Conservation (phyloP, 192 early-diverging fungal species). For the Gamsiella multidivaricata region DNA sequence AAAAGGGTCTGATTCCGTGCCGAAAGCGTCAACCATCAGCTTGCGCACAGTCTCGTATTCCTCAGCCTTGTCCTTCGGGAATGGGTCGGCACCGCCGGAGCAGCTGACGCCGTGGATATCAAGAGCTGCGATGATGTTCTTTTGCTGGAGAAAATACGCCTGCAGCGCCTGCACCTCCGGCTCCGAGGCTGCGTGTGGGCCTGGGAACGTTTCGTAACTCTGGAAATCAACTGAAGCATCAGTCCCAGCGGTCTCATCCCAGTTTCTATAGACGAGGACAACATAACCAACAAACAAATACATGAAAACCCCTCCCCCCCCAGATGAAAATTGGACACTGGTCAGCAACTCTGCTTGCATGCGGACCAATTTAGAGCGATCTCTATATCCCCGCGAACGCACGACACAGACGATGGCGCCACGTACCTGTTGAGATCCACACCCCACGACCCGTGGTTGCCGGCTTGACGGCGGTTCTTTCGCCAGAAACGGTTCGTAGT, state of each 20-base stretch:
- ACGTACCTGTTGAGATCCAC: constrained; percentile 64
- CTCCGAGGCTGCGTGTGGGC: constrained; percentile 52
- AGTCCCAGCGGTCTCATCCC: constrained; percentile 54
- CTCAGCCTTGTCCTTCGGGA: constrained; percentile 58
- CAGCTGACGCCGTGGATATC: constrained; percentile 70
- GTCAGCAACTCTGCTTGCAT: too few relatives aligned
- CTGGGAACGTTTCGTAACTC: constrained; percentile 47
- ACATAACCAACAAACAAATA: neutral
- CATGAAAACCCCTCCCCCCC: too few relatives aligned
- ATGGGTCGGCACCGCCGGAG: too few relatives aligned
- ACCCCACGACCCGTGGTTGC: constrained; percentile 32
- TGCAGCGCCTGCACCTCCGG: constrained; percentile 59
- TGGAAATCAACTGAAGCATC: constrained; percentile 44
- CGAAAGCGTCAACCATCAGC: too few relatives aligned
- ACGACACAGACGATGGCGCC: too few relatives aligned
- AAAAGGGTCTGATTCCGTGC: too few relatives aligned
- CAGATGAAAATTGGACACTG: too few relatives aligned
- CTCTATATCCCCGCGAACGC: too few relatives aligned
- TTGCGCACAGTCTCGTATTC: constrained; percentile 47
- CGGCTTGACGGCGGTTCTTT: constrained; percentile 60
- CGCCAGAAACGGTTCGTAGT: constrained; percentile 62
- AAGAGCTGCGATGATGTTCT: constrained; percentile 62
- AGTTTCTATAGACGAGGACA: constrained; percentile 36
- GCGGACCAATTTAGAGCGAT: too few relatives aligned
- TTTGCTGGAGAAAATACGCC: constrained; percentile 59